These are phyloP conservation scores for Penicillium vulpinum DNA, from an alignment of 2,329 filamentous ascomycete species.

Conservation along the genomic window DNA sequence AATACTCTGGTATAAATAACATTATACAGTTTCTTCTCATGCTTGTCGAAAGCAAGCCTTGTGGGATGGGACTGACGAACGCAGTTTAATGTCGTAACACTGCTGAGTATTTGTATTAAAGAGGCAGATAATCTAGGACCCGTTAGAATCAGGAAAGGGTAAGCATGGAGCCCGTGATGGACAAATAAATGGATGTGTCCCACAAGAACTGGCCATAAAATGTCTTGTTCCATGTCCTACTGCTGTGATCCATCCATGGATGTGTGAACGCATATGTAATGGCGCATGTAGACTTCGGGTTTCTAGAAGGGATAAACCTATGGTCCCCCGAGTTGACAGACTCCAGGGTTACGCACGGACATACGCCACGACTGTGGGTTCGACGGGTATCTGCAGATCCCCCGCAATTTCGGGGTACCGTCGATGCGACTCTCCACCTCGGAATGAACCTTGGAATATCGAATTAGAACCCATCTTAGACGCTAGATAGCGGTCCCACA, in stretches of 20 bases:
- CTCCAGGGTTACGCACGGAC: background rate
- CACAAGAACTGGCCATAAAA: background rate
- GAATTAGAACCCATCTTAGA: no score
- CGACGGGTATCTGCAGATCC: slow-evolving; percentile 1
- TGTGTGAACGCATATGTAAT: background rate
- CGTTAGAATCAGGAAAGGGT: no score
- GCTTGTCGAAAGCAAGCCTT: no score
- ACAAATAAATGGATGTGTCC: no score
- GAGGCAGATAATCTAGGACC: background rate
- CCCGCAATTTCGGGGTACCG: background rate
- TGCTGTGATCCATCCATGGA: background rate
- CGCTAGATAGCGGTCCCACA: background rate
- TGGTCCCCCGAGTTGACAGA: background rate
- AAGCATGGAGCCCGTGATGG: no score
- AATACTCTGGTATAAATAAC: no score
- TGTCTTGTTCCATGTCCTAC: background rate
- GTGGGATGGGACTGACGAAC: no score
- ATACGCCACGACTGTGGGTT: background rate
- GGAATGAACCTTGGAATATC: no score
- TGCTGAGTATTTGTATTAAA: background rate
- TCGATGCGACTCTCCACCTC: background rate
- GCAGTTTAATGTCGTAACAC: no score
- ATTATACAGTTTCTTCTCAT: no score
- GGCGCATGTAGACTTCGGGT: background rate
- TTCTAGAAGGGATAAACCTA: background rate